Conservation (phyloP, 345 rosid species). For the Atalantia buxifolia region DNA sequence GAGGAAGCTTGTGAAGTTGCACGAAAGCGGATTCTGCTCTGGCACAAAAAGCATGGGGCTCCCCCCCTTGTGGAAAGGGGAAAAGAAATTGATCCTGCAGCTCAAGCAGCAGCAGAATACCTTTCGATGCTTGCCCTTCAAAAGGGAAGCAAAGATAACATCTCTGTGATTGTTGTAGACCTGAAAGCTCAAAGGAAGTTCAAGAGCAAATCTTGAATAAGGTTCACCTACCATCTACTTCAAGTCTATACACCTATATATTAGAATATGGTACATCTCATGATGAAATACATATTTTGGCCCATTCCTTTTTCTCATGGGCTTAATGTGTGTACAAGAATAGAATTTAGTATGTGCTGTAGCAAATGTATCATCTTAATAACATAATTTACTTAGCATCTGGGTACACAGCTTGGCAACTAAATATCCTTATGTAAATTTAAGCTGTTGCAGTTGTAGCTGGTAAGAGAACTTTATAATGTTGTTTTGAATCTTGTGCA, state of each 20-base stretch:
- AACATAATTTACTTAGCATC: not conserved
- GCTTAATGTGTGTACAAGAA: conserved; percentile 55
- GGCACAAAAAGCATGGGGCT: conserved; percentile 75
- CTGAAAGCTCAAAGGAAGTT: conserved; percentile 83
- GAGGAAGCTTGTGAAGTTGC: conserved; percentile 74
- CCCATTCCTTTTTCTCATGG: conserved; percentile 77
- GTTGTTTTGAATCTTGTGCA: not conserved
- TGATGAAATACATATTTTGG: conserved; percentile 49
- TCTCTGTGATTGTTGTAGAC: conserved; percentile 84
- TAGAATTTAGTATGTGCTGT: conserved; percentile 25
- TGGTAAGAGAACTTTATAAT: conserved; percentile 1
- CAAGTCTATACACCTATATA: conserved; percentile 27
- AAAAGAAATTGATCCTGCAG: conserved; percentile 63
- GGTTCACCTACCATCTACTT: conserved; percentile 12
- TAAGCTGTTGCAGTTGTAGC: conserved; percentile 2
- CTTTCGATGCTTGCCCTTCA: conserved; percentile 70
- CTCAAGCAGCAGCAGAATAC: conserved; percentile 80
- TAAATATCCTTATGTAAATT: conserved; percentile 7
- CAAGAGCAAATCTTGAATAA: conserved; percentile 54
- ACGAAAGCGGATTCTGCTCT: conserved; percentile 58
- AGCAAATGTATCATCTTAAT: conserved; percentile 22
- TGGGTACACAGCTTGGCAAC: conserved; percentile 1
- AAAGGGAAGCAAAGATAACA: conserved; percentile 85
- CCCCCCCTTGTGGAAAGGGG: conserved; percentile 52
- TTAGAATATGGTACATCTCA: conserved; percentile 31